Conservation (phyloP, 371 early-diverging fungal genomes). For the Actinomortierella wolfii region DNA sequence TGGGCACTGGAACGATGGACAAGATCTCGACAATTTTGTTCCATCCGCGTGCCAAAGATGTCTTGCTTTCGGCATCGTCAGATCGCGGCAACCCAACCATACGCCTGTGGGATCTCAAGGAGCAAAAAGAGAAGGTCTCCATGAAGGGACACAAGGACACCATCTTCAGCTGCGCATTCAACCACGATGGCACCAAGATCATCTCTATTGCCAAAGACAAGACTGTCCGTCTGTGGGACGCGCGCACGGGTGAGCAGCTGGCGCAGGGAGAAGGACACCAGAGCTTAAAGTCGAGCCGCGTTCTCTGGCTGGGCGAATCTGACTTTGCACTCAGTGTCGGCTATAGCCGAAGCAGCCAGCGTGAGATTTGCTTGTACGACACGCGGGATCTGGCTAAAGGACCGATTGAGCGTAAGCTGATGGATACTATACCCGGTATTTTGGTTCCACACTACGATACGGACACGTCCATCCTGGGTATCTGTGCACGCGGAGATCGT, state of each 20-base stretch:
- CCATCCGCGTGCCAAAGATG: slow-evolving; percentile 65
- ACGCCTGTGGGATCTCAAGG: slow-evolving; percentile 57
- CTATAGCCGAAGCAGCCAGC: slow-evolving; percentile 56
- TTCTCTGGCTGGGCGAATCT: slow-evolving; percentile 67
- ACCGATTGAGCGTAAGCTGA: slow-evolving; percentile 47
- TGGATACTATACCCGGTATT: slow-evolving; percentile 80
- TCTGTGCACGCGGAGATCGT: slow-evolving; percentile 44
- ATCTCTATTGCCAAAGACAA: slow-evolving; percentile 71
- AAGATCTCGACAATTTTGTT: slow-evolving; percentile 63
- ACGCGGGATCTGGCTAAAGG: slow-evolving; percentile 46
- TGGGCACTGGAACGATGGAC: slow-evolving; percentile 53
- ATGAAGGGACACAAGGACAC: slow-evolving; percentile 49
- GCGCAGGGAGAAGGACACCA: slow-evolving; percentile 65
- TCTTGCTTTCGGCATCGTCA: slow-evolving; percentile 59
- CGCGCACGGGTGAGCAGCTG: slow-evolving; percentile 59
- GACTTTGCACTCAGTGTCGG: slow-evolving; percentile 69
- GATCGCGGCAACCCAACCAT: slow-evolving; percentile 55
- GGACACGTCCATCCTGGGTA: slow-evolving; percentile 51
- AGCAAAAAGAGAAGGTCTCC: slow-evolving; percentile 32
- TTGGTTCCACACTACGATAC: slow-evolving; percentile 71
- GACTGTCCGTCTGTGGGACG: slow-evolving; percentile 66
- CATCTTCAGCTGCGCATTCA: slow-evolving; percentile 67
- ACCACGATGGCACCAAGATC: slow-evolving; percentile 64
- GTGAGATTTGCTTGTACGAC: slow-evolving; percentile 69
- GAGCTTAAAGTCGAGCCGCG: slow-evolving; percentile 71